Base-by-base conservation (phyloP, 495 filamentous ascomycete genomes). In the Cercophora sp. region DNA sequence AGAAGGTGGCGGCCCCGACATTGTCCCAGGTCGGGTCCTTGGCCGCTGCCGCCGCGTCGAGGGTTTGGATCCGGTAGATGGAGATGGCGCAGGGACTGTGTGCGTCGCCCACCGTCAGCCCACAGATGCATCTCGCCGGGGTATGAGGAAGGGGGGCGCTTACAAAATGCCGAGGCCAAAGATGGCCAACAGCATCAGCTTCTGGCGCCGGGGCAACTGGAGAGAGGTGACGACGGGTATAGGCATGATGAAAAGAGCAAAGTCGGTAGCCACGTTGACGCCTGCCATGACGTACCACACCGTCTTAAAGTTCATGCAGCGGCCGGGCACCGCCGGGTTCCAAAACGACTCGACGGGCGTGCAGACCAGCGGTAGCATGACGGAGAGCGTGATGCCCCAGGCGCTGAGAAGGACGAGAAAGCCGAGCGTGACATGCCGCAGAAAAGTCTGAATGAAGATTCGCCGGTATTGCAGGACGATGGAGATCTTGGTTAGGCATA, bases 1-100 rank as follows among this genome's bases (percentile, higher is more conserved):
- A 78, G 74, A 77, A 83, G 48, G 72, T 75, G 2, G 78, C 79
- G 3, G 76, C 72, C 46, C 69, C 71, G 56, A 78, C 69, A 61
- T 77, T 78, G 54, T 80, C 72, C 47, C 50, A 66, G 8, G 44
- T 54, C 2, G 58, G 48, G 42, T 78, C 75, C 15, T 37, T 55
- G 15, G 71, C 68, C n/a, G 66, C 36, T 35, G 68, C 63, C 35
- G 70, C 71, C 1, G 75, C 1, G 66, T 73, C 8, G 62, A 70
- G 58, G 67, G 69, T 65, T 13, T 61, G 54, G 53, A 78, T 71
- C 35, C 62, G 62, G 55, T 61, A 63, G 31, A 63, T 55, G 32
- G 60, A 63, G n/a, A 62, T 57, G 27, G 57, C 54, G 56, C 64
- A 67, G 37, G 61, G 56, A 50, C 60, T 65, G n/a, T 13, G 2